A percentile compares a stretch with the other conserved stretches of the same genome.
Conservation (phyloP, 495 filamentous ascomycete genomes). For the Bombardia bombarda region DNA sequence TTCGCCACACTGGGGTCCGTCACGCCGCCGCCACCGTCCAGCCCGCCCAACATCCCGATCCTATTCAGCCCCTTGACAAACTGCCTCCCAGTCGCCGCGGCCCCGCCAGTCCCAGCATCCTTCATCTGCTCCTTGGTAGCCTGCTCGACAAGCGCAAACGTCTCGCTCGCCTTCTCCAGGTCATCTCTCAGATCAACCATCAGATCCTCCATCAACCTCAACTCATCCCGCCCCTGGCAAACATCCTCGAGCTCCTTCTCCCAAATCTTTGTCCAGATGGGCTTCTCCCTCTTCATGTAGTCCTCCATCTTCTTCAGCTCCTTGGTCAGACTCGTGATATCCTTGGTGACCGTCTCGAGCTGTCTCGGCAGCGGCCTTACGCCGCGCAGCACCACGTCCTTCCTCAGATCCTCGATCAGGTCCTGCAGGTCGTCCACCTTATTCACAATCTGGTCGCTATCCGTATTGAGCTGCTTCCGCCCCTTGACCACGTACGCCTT, state of each 20-base stretch:
- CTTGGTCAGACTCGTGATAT: slow-evolving; percentile 68
- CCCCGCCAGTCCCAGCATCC: slow-evolving; percentile 43
- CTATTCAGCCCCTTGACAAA: slow-evolving; percentile 52
- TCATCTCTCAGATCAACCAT: slow-evolving; percentile 89
- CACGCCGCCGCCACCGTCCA: slow-evolving; percentile 50
- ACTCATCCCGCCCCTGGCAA: slow-evolving; percentile 86
- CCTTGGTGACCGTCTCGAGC: slow-evolving; percentile 78
- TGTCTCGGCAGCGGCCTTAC: slow-evolving; percentile 89
- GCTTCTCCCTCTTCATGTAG: slow-evolving; percentile 84
- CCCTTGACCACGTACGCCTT: slow-evolving; percentile 76
- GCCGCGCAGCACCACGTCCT: slow-evolving; percentile 89
- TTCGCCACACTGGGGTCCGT: slow-evolving; percentile 75
- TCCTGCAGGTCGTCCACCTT: slow-evolving; percentile 96
- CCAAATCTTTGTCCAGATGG: slow-evolving; percentile 97
- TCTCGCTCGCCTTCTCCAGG: slow-evolving; percentile 85
- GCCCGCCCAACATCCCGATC: too few species aligned
- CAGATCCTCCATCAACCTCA: slow-evolving; percentile 91
- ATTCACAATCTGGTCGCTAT: slow-evolving; percentile 79
- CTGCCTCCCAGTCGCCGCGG: slow-evolving; percentile 27
- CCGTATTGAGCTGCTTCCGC: slow-evolving; percentile 73
- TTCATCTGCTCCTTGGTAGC: slow-evolving; percentile 93
- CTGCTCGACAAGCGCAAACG: slow-evolving; percentile 90
- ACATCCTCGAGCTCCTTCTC: slow-evolving; percentile 91
- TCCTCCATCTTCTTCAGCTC: slow-evolving; percentile 95
- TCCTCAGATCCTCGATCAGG: slow-evolving; percentile 90